Evolutionary conservation across 345 rosid genomes (phyloP).

Genomic region (Citrus australasica): DNA sequence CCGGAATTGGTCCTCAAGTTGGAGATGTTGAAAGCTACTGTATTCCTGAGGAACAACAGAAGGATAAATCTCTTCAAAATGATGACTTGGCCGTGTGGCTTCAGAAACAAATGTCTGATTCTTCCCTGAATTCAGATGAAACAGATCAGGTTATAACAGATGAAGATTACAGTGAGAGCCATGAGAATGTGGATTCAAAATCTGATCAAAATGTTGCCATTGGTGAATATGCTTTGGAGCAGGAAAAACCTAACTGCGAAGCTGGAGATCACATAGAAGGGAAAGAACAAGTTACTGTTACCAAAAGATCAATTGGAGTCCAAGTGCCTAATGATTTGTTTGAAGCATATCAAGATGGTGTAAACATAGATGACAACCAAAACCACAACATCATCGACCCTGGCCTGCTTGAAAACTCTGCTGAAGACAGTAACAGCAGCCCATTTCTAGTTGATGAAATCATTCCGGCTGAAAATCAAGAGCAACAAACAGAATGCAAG

Average conservation of each 20-base stretch:
- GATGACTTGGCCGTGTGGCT: neutral
- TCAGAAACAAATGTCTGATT: conserved; percentile 4
- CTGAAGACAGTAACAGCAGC: neutral
- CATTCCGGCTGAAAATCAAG: neutral
- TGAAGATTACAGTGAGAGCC: conserved; percentile 7
- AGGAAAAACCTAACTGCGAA: conserved; percentile 5
- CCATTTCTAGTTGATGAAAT: conserved; percentile 13
- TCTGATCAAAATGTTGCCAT: neutral
- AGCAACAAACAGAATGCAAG: conserved; percentile 1
- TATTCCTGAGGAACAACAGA: conserved; percentile 1
- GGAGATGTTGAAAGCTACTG: conserved; percentile 17
- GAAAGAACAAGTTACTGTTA: neutral
- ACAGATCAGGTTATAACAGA: neutral
- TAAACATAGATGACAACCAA: conserved; percentile 3
- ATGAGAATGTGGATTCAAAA: conserved; percentile 4
- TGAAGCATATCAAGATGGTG: conserved; percentile 7
- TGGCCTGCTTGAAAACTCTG: neutral
- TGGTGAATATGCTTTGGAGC: neutral
- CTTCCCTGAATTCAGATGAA: conserved; percentile 1
- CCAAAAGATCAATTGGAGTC: conserved; percentile 10
- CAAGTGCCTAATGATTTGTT: conserved; percentile 14
- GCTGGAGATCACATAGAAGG: conserved; percentile 17
- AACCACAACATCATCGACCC: neutral
- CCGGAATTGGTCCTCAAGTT: conserved; percentile 8
- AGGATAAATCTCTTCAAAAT: conserved; percentile 5